Evolutionary conservation across 768 basidiomycete genomes (phyloP).

Genomic region (Russula brevipes): DNA sequence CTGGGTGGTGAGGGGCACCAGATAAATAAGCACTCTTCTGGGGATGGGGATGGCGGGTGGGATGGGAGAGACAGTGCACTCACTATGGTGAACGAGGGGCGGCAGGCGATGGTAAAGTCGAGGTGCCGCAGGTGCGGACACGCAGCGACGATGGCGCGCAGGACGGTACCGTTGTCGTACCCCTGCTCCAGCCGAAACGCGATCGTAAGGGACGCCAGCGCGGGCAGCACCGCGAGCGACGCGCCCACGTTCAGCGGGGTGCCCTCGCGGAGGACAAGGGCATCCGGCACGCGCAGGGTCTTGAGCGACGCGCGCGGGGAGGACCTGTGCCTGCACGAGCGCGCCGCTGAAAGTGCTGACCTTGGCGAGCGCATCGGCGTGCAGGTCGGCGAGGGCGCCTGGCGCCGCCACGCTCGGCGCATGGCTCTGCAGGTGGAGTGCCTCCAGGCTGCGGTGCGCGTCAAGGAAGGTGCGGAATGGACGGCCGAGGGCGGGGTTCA

Average conservation of each 20-base stretch:
- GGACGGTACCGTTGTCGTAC: conserved; percentile 66
- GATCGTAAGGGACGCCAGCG: conserved; percentile 30
- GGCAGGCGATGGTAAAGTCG: conserved; percentile 59
- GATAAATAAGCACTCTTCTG: too few relatives aligned
- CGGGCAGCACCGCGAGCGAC: too few relatives aligned
- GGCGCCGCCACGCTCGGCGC: conserved; percentile 22
- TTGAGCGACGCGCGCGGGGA: conserved; percentile 32
- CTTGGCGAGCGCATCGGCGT: conserved; percentile 21
- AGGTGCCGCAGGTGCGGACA: conserved; percentile 62
- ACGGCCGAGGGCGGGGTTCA: conserved; percentile 35
- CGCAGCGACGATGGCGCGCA: conserved; percentile 31
- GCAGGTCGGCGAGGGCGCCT: conserved; percentile 24
- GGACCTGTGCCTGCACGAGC: conserved; percentile 58
- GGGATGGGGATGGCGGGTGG: too few relatives aligned
- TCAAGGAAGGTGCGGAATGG: conserved; percentile 67
- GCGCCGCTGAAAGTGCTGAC: conserved; percentile 58
- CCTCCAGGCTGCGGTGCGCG: conserved; percentile 46
- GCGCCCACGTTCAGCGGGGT: too few relatives aligned
- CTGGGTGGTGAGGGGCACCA: conserved; percentile 30
- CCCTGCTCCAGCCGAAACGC: conserved; percentile 61
- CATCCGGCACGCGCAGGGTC: too few relatives aligned
- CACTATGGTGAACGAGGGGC: conserved; percentile 38
- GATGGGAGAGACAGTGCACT: too few relatives aligned
- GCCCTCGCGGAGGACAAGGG: too few relatives aligned
- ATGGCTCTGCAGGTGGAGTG: conserved; percentile 29